Evolutionary conservation across 2,329 filamentous ascomycete species (phyloP), one percentile per base, ranked within the genome.

Genomic region (Diaporthe aspalathi): DNA sequence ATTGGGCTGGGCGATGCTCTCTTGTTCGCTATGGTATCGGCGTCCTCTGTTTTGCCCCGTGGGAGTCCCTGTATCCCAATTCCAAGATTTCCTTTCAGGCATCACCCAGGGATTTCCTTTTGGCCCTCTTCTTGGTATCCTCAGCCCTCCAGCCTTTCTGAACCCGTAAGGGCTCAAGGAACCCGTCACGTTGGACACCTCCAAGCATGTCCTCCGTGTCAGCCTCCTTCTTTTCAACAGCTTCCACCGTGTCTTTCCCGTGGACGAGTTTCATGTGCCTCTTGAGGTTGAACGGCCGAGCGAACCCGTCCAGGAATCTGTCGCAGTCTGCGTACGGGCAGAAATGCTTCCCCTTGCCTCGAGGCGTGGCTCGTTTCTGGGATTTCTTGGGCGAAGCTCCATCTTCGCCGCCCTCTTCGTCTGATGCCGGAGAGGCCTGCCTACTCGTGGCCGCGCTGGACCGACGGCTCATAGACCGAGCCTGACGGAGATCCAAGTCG

Each of bases 131-230:
- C 74, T 60, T 73, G 35, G 40, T 67, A 65, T 84, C 82, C 43
- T 78, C 80, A 1, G 78, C 82, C 50, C 84, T 79, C 87, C 86
- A 89, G 0, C 86, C 87, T 53, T 77, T 80, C 8, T 83, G 80
- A 0, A 83, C 79, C 70, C 83, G 81, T 67, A 93, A 84, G 5
- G 87, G 86, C 76, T 84, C 83, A 75, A 94, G 74, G 76, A 92
- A 94, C 0, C 91, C 89, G 78, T 94, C 91, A 1, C 89, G 86
- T 75, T 93, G 91, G 24, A 93, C 89, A 0, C 85, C 91, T 0
- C 90, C 91, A 11, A 84, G 75, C 76, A 89, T 86, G 76, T 90
- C 88, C 70, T 86, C 87, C 75, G 71, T 85, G 82, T 24, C 82
- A 81, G 40, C 77, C 74, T 24, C 82, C 78, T 45, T 82, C 76